These are phyloP conservation scores for Xerocomellus dryophilus DNA, from an alignment of 768 basidiomycete species.

Conservation along the genomic window DNA sequence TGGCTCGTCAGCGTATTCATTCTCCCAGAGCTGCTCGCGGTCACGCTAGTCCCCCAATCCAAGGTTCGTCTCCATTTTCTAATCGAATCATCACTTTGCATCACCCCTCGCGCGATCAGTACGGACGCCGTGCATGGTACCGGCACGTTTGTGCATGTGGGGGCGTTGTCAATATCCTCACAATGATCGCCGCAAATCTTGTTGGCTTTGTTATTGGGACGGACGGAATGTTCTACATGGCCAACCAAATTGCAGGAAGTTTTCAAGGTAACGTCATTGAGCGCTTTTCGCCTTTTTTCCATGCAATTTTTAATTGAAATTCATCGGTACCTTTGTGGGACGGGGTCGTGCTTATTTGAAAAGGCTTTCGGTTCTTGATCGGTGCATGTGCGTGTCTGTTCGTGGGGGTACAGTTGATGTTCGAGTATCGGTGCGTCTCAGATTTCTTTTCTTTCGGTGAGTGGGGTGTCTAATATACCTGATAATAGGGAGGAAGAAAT, in stretches of 20 bases:
- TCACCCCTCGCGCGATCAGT: slow-evolving; percentile 44
- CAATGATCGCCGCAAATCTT: slow-evolving; percentile 91
- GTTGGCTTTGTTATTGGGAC: slow-evolving; percentile 92
- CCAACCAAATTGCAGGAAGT: slow-evolving; percentile 59
- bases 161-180: slow-evolving; percentile 76
- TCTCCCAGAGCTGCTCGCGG: slow-evolving; percentile 73
- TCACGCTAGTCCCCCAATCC: slow-evolving; percentile 54
- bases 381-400: slow-evolving; percentile 65
- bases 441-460: not conserved
- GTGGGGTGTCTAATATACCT: slow-evolving; percentile 1
- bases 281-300: not conserved
- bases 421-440: slow-evolving; percentile 79
- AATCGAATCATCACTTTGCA: not conserved
- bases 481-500: slow-evolving; percentile 65
- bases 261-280: slow-evolving; percentile 49
- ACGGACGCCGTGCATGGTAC: slow-evolving; percentile 69
- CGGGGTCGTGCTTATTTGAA: not conserved
- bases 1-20: slow-evolving; percentile 94
- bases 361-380: slow-evolving; percentile 66
- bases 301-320: not conserved
- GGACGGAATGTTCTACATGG: slow-evolving; percentile 72
- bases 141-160: slow-evolving; percentile 82
- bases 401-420: slow-evolving; percentile 86
- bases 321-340: not conserved
- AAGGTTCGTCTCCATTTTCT: slow-evolving; percentile 44